Conservation (phyloP, 768 basidiomycete species). For the Auricularia heimuer region DNA sequence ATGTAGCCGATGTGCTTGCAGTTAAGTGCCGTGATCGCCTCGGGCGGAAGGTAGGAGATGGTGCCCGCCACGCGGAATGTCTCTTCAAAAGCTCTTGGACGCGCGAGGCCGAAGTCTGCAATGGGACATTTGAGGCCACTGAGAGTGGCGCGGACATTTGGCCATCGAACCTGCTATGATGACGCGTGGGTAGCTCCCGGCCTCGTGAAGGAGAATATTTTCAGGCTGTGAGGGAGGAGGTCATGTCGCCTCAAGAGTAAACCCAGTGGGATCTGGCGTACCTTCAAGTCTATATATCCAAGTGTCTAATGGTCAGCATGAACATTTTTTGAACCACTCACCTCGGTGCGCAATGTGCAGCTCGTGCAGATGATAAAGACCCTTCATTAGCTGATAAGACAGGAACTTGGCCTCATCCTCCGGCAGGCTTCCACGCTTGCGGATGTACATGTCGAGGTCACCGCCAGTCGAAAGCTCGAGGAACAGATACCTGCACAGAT, state of each 20-base stretch:
- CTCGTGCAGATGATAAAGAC: slow-evolving; percentile 60
- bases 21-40: slow-evolving; percentile 72
- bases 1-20: slow-evolving; percentile 61
- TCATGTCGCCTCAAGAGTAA: not conserved
- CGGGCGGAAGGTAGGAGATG: slow-evolving; percentile 75
- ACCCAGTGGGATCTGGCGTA: slow-evolving; percentile 10
- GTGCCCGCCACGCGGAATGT: slow-evolving; percentile 86
- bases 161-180: slow-evolving; percentile 42
- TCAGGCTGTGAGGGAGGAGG: slow-evolving; percentile 48
- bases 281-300: slow-evolving; percentile 51
- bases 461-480: slow-evolving; percentile 80
- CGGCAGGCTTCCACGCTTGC: slow-evolving; percentile 49
- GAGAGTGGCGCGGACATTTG: too few species aligned
- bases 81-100: slow-evolving; percentile 67
- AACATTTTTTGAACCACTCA: slow-evolving; percentile 20
- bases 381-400: slow-evolving; percentile 69
- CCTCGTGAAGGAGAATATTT: slow-evolving; percentile 67
- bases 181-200: slow-evolving; percentile 79
- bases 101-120: slow-evolving; percentile 71
- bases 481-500: slow-evolving; percentile 55
- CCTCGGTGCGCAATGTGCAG: slow-evolving; percentile 72
- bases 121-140: not conserved
- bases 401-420: slow-evolving; percentile 81
- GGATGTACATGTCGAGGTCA: slow-evolving; percentile 81
- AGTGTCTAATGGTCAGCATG: not conserved